phyloP scores from a whole-genome alignment of 371 early-diverging fungal genomes.

The Zopfochytrium polystomum region DNA sequence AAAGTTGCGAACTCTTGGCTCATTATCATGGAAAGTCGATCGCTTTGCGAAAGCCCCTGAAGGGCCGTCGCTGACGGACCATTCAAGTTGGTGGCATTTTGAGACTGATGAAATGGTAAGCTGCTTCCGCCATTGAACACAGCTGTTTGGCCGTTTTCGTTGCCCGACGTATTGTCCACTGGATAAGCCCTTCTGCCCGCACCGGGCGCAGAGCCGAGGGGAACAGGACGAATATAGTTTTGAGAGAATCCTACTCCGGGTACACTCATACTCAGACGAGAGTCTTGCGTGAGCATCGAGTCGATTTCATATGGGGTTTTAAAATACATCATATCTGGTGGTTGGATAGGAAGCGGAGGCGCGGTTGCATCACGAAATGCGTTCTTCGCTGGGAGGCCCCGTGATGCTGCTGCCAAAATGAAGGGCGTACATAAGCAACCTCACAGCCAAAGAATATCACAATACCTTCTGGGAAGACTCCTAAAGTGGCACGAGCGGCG shows the following conservation, averaged over 20 bases:
- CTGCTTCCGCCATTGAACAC: conserved; percentile 7
- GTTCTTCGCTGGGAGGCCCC: not conserved
- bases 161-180: conserved; percentile 11
- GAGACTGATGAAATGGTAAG: conserved; percentile 14
- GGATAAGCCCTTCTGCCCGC: too few relatives aligned
- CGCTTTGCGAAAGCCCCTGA: conserved; percentile 19
- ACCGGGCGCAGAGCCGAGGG: too few relatives aligned
- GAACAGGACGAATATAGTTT: conserved; percentile 26
- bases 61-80: too few relatives aligned
- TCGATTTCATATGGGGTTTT: conserved; percentile 20
- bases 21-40: conserved; percentile 6
- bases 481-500: conserved; percentile 5
- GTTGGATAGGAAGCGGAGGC: not conserved
- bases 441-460: not conserved
- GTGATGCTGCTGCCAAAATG: not conserved
- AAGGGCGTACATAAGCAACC: conserved; percentile 1
- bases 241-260: too few relatives aligned
- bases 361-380: conserved; percentile 7
- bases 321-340: conserved; percentile 2
- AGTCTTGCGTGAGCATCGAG: conserved; percentile 16
- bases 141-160: not conserved
- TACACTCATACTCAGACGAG: conserved; percentile 8
- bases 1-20: conserved; percentile 2
- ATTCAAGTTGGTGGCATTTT: too few relatives aligned
- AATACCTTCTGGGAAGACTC: not conserved